phyloP scores from a whole-genome alignment of 345 rosid species.

The Eucalyptus globulus region DNA sequence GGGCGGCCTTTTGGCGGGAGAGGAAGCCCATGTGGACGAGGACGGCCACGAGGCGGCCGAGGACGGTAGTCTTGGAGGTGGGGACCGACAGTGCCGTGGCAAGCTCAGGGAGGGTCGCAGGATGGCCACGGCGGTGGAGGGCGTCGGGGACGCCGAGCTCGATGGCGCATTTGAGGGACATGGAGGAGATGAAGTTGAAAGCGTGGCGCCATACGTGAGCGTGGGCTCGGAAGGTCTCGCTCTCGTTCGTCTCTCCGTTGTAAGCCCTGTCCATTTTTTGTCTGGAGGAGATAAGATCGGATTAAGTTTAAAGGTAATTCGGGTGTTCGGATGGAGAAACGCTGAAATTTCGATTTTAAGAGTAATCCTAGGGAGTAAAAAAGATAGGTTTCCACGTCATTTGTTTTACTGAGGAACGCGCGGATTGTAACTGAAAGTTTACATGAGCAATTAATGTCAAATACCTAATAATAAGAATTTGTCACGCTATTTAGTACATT shows the following conservation, averaged over 20 bases:
- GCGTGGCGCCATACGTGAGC: conserved; percentile 21
- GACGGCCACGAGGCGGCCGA: conserved; percentile 31
- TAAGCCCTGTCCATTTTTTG: neutral
- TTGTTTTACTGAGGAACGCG: neutral
- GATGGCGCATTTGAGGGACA: conserved; percentile 32
- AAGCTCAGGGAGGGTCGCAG: conserved; percentile 18
- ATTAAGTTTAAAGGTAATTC: neutral
- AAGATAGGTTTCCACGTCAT: neutral
- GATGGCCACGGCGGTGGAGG: conserved; percentile 23
- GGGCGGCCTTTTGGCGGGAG: neutral
- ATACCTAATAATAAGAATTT: neutral
- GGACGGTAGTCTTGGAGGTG: neutral
- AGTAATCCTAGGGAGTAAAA: neutral
- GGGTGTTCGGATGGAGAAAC: neutral
- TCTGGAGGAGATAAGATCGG: neutral
- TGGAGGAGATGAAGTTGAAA: conserved; percentile 23
- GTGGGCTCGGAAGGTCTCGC: conserved; percentile 14
- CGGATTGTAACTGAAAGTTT: neutral
- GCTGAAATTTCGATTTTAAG: neutral
- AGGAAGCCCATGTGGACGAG: conserved; percentile 30
- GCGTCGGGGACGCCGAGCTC: conserved; percentile 28
- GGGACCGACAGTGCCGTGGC: conserved; percentile 9
- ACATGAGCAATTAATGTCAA: neutral
- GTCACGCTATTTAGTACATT: neutral
- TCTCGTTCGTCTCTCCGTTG: neutral